Percentiles rank a stretch among this genome's conserved stretches.
phyloP scores from a whole-genome alignment of 805 yeast species.

The Nakazawaea anatomiae region DNA sequence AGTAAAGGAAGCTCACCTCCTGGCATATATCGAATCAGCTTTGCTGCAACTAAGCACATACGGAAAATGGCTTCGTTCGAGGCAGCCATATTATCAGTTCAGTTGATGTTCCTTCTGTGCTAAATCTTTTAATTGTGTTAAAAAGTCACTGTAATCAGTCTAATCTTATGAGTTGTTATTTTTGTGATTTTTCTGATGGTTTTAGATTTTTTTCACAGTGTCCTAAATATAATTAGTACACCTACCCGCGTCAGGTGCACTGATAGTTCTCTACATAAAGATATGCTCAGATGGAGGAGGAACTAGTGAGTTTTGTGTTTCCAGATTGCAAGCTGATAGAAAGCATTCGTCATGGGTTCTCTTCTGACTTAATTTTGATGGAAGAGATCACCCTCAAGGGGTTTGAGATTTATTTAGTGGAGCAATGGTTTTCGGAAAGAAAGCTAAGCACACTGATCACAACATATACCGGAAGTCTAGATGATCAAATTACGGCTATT shows the following conservation, averaged over 20 bases:
- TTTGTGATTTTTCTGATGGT: neutral
- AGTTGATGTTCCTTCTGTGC: neutral
- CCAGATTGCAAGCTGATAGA: slow-evolving; percentile 57
- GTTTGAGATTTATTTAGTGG: slow-evolving; percentile 86
- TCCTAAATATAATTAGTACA: too few relatives aligned
- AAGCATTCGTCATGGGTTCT: slow-evolving; percentile 34
- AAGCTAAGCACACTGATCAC: slow-evolving; percentile 63
- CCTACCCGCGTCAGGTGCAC: too few relatives aligned
- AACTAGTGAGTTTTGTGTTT: slow-evolving; percentile 27
- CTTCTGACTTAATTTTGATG: slow-evolving; percentile 32
- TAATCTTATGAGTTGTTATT: neutral
- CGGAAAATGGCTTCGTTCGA: slow-evolving; percentile 11
- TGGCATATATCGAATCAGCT: too few relatives aligned
- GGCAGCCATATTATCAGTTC: slow-evolving; percentile 16
- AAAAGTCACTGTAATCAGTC: neutral
- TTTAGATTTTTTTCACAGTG: neutral
- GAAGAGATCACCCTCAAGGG: slow-evolving; percentile 55
- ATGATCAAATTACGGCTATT: slow-evolving; percentile 54
- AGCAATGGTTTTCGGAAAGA: slow-evolving; percentile 87
- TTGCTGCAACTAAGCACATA: slow-evolving; percentile 6
- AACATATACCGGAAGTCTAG: slow-evolving; percentile 78
- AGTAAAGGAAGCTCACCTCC: too few relatives aligned
- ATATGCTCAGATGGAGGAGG: slow-evolving; percentile 1
- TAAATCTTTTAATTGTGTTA: neutral
- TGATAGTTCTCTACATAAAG: neutral